These are phyloP conservation scores for Trifolium dubium DNA, from an alignment of 306 rosid genomes.

Conservation along the genomic window DNA sequence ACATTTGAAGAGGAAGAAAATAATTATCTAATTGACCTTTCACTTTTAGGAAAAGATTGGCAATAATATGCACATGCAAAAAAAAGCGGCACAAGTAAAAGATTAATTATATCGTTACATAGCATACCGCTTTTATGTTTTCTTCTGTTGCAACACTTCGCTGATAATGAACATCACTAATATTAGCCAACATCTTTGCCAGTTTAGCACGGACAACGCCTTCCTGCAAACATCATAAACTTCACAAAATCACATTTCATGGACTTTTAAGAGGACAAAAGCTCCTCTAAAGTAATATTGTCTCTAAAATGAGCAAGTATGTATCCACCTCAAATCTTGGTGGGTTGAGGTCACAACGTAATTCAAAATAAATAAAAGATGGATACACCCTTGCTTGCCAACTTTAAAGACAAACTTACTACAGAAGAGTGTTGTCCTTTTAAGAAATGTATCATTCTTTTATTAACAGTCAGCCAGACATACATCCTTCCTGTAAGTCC, in stretches of 20 bases:
- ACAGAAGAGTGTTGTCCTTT: slow-evolving; percentile 20
- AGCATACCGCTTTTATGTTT: slow-evolving; percentile 80
- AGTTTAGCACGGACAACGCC: slow-evolving; percentile 89
- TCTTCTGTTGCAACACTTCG: slow-evolving; percentile 82
- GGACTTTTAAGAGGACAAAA: slow-evolving; percentile 31
- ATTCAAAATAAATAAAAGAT: slow-evolving; percentile 16
- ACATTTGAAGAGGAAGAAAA: slow-evolving; percentile 38
- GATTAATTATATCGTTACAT: slow-evolving; percentile 32
- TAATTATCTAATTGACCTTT: not conserved
- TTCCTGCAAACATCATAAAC: slow-evolving; percentile 64
- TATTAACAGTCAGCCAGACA: slow-evolving; percentile 41
- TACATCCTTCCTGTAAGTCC: slow-evolving; percentile 88
- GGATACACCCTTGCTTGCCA: slow-evolving; percentile 32
- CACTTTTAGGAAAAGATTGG: slow-evolving; percentile 14
- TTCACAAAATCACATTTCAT: slow-evolving; percentile 35
- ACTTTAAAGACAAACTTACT: slow-evolving; percentile 35
- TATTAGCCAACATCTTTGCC: slow-evolving; percentile 70
- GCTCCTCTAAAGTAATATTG: slow-evolving; percentile 16
- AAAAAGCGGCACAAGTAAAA: slow-evolving; percentile 18
- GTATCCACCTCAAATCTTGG: slow-evolving; percentile 20
- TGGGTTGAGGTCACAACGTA: not conserved
- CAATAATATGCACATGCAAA: slow-evolving; percentile 27
- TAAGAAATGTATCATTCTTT: slow-evolving; percentile 30
- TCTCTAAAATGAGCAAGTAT: slow-evolving; percentile 32
- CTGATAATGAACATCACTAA: slow-evolving; percentile 86